phyloP scores from a whole-genome alignment of 2,329 filamentous ascomycete species.

The Xylariaceae sp. region DNA sequence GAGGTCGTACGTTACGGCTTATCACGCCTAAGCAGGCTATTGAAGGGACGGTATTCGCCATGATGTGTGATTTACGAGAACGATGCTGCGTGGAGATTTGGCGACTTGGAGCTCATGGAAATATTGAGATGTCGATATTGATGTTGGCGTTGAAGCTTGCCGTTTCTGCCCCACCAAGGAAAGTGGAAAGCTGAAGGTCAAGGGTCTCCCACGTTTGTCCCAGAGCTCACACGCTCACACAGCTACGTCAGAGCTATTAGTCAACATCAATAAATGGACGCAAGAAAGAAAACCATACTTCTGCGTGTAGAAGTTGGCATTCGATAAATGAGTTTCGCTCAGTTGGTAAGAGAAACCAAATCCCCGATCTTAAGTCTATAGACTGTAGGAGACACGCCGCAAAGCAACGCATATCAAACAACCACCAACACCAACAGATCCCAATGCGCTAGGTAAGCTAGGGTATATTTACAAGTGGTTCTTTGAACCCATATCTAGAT shows the following conservation, averaged over 20 bases:
- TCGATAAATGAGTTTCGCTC: too few species aligned
- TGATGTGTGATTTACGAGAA: constrained; percentile 24
- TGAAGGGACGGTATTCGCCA: constrained; percentile 65
- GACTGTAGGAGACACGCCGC: too few species aligned
- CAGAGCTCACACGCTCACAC: too few species aligned
- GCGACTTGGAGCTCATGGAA: too few species aligned
- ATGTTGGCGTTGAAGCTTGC: neutral
- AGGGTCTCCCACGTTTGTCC: too few species aligned
- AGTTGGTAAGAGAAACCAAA: too few species aligned
- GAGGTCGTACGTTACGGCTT: constrained; percentile 72
- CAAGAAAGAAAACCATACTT: too few species aligned
- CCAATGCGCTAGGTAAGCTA: neutral
- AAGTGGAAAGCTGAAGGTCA: neutral
- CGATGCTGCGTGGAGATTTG: neutral
- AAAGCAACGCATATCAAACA: too few species aligned
- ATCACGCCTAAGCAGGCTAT: constrained; percentile 94
- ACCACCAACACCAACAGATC: neutral
- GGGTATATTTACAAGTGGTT: constrained; percentile 8
- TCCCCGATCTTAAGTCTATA: too few species aligned
- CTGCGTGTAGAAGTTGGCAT: too few species aligned
- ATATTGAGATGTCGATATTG: constrained; percentile 2
- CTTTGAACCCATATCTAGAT: neutral
- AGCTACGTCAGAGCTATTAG: too few species aligned
- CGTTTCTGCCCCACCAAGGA: constrained; percentile 10
- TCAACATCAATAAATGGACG: too few species aligned